Conservation (phyloP, 2,329 filamentous ascomycete genomes). For the Arthrinium puccinioides region DNA sequence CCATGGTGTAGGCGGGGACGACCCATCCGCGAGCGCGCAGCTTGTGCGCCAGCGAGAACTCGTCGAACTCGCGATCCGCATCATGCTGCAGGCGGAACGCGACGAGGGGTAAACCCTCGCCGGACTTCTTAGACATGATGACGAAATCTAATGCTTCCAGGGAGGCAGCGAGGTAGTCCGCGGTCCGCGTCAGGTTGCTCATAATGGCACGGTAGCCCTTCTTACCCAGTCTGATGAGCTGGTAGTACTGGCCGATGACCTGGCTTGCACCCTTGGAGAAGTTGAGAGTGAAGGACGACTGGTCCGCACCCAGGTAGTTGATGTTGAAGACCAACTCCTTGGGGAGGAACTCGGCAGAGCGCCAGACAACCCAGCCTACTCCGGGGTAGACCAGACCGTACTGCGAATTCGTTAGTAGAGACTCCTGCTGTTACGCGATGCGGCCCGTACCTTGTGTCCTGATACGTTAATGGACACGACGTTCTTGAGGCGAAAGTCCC, state of each 20-base stretch:
- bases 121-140: slow-evolving; percentile 76
- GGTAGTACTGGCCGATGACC: slow-evolving; percentile 96
- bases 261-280: slow-evolving; percentile 94
- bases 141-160: slow-evolving; percentile 73
- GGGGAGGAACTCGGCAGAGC: slow-evolving; percentile 73
- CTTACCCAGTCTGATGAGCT: slow-evolving; percentile 90
- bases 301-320: slow-evolving; percentile 94
- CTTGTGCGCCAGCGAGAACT: slow-evolving; percentile 76
- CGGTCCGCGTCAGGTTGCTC: slow-evolving; percentile 83
- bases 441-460: slow-evolving; percentile 67
- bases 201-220: slow-evolving; percentile 89
- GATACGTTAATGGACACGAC: slow-evolving; percentile 93
- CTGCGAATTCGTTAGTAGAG: slow-evolving; percentile 18
- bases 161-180: slow-evolving; percentile 74
- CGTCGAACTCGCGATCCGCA: slow-evolving; percentile 58
- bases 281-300: slow-evolving; percentile 93
- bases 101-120: slow-evolving; percentile 78
- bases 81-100: slow-evolving; percentile 70
- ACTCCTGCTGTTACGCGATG: background rate
- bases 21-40: slow-evolving; percentile 86
- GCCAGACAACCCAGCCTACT: slow-evolving; percentile 92
- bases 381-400: slow-evolving; percentile 73
- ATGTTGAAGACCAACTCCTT: slow-evolving; percentile 97
- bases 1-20: slow-evolving; percentile 95
- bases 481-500: slow-evolving; percentile 86